These are phyloP conservation scores for Schizochytrium sp. DNA, from an alignment of 108 stramenopile genomes.

Conservation along the genomic window DNA sequence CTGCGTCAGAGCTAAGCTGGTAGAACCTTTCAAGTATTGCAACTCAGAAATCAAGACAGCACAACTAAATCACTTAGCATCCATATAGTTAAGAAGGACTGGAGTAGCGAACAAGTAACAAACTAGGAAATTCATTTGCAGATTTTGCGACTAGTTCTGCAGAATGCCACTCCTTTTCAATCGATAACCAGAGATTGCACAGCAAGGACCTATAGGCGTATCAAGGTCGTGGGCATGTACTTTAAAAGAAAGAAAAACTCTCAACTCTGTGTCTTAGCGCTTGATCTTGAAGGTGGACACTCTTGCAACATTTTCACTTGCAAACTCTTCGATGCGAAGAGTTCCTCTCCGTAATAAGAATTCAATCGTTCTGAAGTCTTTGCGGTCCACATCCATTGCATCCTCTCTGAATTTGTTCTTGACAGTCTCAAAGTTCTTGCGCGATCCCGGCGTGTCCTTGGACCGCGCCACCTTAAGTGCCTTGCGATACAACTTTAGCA, in stretches of 20 bases:
- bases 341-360: slow-evolving; percentile 30
- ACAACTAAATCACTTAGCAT: too few species aligned
- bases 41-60: too few species aligned
- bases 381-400: background rate
- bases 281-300: background rate
- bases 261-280: background rate
- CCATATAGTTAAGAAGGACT: too few species aligned
- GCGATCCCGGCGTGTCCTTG: background rate
- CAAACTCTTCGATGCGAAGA: slow-evolving; percentile 1
- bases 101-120: too few species aligned
- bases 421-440: slow-evolving; percentile 22
- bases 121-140: too few species aligned
- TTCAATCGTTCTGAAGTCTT: slow-evolving; percentile 36
- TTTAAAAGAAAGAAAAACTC: background rate
- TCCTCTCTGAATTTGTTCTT: slow-evolving; percentile 23
- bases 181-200: too few species aligned
- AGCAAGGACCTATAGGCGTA: too few species aligned
- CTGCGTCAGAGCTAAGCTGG: too few species aligned
- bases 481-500: background rate
- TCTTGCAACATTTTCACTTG: background rate
- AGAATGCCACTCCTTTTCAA: too few species aligned
- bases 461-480: slow-evolving; percentile 15
- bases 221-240: background rate
- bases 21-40: too few species aligned
- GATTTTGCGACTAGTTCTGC: too few species aligned